Evolutionary conservation across 352 stramenopile species (phyloP).

Genomic region (Globisporangium acanthophoron): DNA sequence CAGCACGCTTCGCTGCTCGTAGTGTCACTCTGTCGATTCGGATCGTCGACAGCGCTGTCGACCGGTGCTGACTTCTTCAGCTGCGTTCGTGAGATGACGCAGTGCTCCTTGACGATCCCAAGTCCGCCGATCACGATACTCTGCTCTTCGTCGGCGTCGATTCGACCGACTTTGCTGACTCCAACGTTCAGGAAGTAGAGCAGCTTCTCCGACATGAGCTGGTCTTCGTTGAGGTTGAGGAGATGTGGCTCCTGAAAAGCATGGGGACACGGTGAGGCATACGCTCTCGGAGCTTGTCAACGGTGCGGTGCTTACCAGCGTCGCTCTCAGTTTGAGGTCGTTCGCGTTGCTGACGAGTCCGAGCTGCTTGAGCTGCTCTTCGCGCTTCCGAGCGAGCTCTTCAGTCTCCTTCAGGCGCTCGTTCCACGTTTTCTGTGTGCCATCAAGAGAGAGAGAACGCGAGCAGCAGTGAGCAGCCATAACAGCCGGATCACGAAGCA

Average conservation of each 20-base stretch:
- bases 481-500: neutral
- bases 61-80: neutral
- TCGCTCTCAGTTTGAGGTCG: slow-evolving; percentile 52
- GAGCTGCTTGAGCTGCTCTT: slow-evolving; percentile 72
- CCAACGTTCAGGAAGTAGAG: slow-evolving; percentile 69
- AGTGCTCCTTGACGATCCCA: slow-evolving; percentile 76
- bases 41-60: neutral
- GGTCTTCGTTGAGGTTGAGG: slow-evolving; percentile 86
- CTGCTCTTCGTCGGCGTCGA: slow-evolving; percentile 58
- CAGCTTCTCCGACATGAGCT: slow-evolving; percentile 80
- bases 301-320: slow-evolving; percentile 20
- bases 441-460: too few species aligned
- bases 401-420: slow-evolving; percentile 76
- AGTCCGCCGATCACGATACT: slow-evolving; percentile 77
- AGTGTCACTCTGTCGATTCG: neutral
- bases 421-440: slow-evolving; percentile 66
- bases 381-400: slow-evolving; percentile 73
- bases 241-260: slow-evolving; percentile 56
- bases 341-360: slow-evolving; percentile 51
- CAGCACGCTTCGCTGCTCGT: neutral
- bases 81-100: slow-evolving; percentile 24
- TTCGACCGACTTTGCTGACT: slow-evolving; percentile 55
- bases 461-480: neutral
- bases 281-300: neutral
- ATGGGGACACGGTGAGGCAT: neutral